These are phyloP conservation scores for Leccinum pachyderme DNA, from an alignment of 1,284 basidiomycete genomes.

Conservation along the genomic window DNA sequence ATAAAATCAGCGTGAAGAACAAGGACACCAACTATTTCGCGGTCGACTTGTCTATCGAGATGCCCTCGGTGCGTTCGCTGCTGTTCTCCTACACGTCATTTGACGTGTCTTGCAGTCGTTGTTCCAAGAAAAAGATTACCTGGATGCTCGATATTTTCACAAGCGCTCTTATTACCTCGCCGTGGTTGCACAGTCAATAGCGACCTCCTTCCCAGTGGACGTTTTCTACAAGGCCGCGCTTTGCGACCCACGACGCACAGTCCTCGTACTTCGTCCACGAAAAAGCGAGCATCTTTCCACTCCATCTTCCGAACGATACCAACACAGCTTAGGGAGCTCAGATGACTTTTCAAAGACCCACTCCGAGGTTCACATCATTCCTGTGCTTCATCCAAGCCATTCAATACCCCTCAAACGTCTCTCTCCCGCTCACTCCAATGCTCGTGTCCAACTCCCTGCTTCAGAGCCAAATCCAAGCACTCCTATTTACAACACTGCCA, in stretches of 20 bases:
- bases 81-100: neutral
- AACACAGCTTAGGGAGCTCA: constrained; percentile 43
- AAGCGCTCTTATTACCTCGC: constrained; percentile 93
- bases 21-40: constrained; percentile 64
- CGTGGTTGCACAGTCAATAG: constrained; percentile 69
- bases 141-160: constrained; percentile 89
- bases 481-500: constrained; percentile 77
- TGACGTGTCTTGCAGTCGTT: constrained; percentile 47
- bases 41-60: constrained; percentile 83
- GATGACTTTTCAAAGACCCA: constrained; percentile 70
- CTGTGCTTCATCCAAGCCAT: constrained; percentile 55
- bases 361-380: constrained; percentile 72
- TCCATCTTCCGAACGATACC: constrained; percentile 18
- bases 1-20: constrained; percentile 62
- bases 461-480: constrained; percentile 43
- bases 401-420: constrained; percentile 68
- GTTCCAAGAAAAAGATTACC: constrained; percentile 94
- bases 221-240: constrained; percentile 59
- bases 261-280: constrained; percentile 59
- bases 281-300: constrained; percentile 43
- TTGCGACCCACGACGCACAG: constrained; percentile 68
- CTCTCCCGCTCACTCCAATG: constrained; percentile 73
- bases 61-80: constrained; percentile 69
- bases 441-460: constrained; percentile 44
- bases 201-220: constrained; percentile 50